Percentiles rank a stretch among this genome's conserved stretches.
Evolutionary conservation across 805 yeast species (phyloP).

Genomic region (Yarrowia osloensis): DNA sequence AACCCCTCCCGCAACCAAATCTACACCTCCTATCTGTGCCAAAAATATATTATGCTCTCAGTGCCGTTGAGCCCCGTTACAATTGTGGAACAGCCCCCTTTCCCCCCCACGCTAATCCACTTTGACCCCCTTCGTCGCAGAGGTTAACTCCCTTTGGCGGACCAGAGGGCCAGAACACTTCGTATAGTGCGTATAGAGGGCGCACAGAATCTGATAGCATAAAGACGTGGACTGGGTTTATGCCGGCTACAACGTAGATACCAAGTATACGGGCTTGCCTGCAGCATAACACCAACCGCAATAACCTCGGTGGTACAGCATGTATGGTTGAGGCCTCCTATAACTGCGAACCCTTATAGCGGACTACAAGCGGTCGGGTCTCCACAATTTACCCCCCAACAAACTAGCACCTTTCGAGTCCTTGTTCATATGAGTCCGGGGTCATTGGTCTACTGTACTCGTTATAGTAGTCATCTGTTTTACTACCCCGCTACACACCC

Average conservation of each 20-base stretch:
- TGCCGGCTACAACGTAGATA: neutral
- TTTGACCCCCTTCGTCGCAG: neutral
- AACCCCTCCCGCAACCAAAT: neutral
- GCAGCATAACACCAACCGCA: neutral
- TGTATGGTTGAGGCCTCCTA: neutral
- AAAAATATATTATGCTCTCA: neutral
- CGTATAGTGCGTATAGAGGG: neutral
- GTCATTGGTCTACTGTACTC: too few species aligned
- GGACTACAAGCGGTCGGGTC: neutral
- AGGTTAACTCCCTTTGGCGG: neutral
- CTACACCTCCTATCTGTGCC: constrained; percentile 6
- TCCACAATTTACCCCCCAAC: neutral
- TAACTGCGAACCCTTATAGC: neutral
- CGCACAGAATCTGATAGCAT: neutral
- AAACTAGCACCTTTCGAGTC: neutral
- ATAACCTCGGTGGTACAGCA: neutral
- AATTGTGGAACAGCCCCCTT: neutral
- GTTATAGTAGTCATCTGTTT: neutral
- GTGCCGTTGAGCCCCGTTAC: constrained; percentile 3
- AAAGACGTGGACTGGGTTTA: neutral
- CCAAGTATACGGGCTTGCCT: neutral
- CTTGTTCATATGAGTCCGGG: neutral
- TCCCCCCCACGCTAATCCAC: neutral
- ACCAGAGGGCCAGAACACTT: neutral
- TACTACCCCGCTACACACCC: neutral